A percentile compares a stretch with the other conserved stretches of the same genome.
Conservation (phyloP, 2,329 filamentous ascomycete species). For the Microcyclosporella mali region DNA sequence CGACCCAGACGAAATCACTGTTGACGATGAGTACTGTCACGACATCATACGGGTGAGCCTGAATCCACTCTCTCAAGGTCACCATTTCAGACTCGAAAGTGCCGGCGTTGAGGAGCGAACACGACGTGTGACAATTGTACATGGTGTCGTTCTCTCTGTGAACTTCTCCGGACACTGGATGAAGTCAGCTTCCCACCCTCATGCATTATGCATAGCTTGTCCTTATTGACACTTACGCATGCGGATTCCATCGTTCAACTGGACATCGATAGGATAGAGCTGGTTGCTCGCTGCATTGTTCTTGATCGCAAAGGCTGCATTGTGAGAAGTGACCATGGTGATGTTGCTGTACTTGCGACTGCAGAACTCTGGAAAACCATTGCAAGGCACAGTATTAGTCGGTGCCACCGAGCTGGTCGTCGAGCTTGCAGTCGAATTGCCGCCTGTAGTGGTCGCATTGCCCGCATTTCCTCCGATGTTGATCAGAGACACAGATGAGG, state of each 20-base stretch:
- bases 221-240: conserved; percentile 49
- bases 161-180: conserved; percentile 53
- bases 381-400: conserved; percentile 72
- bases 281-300: conserved; percentile 75
- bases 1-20: conserved; percentile 63
- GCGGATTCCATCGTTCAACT: conserved; percentile 70
- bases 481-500: conserved; percentile 19
- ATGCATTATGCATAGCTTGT: conserved; percentile 40
- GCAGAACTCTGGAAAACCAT: conserved; percentile 68
- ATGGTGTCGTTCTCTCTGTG: conserved; percentile 51
- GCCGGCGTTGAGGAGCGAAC: conserved; percentile 74
- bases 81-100: conserved; percentile 68
- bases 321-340: conserved; percentile 71
- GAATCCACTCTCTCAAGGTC: conserved; percentile 66
- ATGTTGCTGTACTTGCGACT: conserved; percentile 72
- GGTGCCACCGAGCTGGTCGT: conserved; percentile 34
- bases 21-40: conserved; percentile 83
- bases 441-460: conserved; percentile 12
- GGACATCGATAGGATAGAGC: conserved; percentile 57
- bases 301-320: conserved; percentile 66
- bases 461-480: conserved; percentile 14
- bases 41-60: conserved; percentile 73
- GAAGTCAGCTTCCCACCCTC: background rate
- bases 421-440: conserved; percentile 20
- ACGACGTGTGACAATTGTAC: conserved; percentile 81